Evolutionary conservation across 805 yeast genomes (phyloP).

Genomic region (Teunomyces funiuensis): DNA sequence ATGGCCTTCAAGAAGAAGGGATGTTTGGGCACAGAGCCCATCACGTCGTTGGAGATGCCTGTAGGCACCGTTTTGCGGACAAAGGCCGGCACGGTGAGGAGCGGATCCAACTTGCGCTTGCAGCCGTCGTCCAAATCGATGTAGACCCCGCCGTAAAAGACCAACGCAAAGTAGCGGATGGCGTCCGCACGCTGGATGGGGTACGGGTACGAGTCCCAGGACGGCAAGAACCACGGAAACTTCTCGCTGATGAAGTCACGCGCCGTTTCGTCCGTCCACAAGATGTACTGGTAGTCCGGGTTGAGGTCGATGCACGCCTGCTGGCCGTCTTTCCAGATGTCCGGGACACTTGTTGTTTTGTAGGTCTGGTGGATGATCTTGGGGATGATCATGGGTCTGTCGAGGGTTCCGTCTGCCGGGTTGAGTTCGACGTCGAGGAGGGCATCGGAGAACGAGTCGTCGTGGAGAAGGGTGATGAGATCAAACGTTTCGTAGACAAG

Average conservation of each 20-base stretch:
- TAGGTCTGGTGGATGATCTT: slow-evolving; percentile 93
- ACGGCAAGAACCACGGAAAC: slow-evolving; percentile 81
- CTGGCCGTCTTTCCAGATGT: slow-evolving; percentile 77
- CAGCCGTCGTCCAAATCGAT: slow-evolving; percentile 92
- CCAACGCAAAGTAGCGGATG: slow-evolving; percentile 79
- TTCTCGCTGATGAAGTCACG: slow-evolving; percentile 73
- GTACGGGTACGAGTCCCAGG: slow-evolving; percentile 75
- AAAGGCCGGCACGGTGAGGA: slow-evolving; percentile 79
- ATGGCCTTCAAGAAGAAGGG: slow-evolving; percentile 78
- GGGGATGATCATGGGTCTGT: slow-evolving; percentile 65
- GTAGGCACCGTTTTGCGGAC: slow-evolving; percentile 86
- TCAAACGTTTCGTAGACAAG: slow-evolving; percentile 68
- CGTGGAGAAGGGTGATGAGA: slow-evolving; percentile 69
- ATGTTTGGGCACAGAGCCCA: slow-evolving; percentile 86
- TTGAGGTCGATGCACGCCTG: slow-evolving; percentile 73
- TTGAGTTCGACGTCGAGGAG: slow-evolving; percentile 62
- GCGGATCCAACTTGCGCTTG: slow-evolving; percentile 72
- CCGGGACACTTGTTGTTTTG: slow-evolving; percentile 76
- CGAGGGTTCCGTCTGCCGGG: slow-evolving; percentile 45
- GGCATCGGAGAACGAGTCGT: slow-evolving; percentile 66
- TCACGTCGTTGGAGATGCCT: slow-evolving; percentile 88
- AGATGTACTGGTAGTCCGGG: slow-evolving; percentile 82
- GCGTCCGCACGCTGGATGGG: slow-evolving; percentile 91
- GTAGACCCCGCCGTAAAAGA: slow-evolving; percentile 86
- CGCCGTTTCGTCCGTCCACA: slow-evolving; percentile 89